Percentiles rank a stretch among this genome's conserved stretches.
These are phyloP conservation scores for Thielaviopsis musarum DNA, from an alignment of 2,329 filamentous ascomycete genomes.

Conservation along the genomic window DNA sequence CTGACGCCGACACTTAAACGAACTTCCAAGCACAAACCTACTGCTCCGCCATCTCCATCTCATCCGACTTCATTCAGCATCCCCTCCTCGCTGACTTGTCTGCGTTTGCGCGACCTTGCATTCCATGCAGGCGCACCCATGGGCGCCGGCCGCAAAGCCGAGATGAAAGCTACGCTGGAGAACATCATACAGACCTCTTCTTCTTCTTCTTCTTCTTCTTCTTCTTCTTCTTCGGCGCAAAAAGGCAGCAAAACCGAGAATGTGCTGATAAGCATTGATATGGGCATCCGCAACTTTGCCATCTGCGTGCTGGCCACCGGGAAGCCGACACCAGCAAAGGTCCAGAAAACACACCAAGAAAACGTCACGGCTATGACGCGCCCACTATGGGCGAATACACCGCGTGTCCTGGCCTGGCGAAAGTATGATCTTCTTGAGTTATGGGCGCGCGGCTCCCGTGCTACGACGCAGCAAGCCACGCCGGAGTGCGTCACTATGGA, in stretches of 20 bases:
- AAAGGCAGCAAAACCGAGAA: not conserved
- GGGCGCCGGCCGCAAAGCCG: not conserved
- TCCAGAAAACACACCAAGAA: not conserved
- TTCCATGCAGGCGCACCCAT: conserved; percentile 4
- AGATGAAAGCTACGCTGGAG: not conserved
- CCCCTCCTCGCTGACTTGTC: not conserved
- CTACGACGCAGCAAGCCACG: not conserved
- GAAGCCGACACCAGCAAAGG: not conserved
- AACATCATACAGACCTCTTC: not conserved
- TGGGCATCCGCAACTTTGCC: conserved; percentile 10
- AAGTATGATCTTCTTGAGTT: conserved; percentile 3
- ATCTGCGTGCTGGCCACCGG: not conserved
- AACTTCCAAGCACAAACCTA: no score
- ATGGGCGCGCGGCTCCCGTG: not conserved
- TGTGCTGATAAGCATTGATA: conserved; percentile 6
- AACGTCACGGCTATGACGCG: not conserved
- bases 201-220: not conserved
- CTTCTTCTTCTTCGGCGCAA: not conserved
- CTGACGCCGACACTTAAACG: no score
- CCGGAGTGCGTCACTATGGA: not conserved
- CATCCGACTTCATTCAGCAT: not conserved
- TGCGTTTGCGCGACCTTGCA: conserved; percentile 1
- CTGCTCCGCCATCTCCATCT: no score
- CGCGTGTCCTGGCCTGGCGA: conserved; percentile 3
- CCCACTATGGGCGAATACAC: conserved; percentile 1